These are phyloP conservation scores for Stipa capillata DNA, from an alignment of 176 grass and related monocot species.

Conservation along the genomic window DNA sequence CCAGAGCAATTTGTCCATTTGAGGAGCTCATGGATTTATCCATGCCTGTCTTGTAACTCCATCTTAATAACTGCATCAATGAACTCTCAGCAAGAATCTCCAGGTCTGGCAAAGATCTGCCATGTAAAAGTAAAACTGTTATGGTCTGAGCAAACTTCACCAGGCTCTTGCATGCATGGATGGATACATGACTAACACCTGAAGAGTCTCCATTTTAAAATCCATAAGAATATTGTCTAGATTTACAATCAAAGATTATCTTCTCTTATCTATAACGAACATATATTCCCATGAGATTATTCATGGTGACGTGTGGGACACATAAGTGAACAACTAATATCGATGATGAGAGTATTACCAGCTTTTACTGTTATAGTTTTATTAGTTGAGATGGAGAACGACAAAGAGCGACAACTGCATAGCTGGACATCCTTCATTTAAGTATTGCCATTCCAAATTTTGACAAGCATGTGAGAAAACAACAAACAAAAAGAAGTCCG, in stretches of 20 bases:
- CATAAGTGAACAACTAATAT: neutral
- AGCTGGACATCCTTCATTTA: neutral
- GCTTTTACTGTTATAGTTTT: neutral
- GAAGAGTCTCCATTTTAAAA: constrained; percentile 7
- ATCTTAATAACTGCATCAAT: constrained; percentile 87
- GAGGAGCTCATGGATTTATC: constrained; percentile 73
- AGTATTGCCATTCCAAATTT: neutral
- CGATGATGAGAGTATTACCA: neutral
- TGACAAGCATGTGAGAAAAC: neutral
- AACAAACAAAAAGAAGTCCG: neutral
- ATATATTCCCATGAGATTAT: neutral
- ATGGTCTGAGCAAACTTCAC: constrained; percentile 2
- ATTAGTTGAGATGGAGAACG: neutral
- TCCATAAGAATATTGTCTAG: neutral
- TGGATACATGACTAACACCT: neutral
- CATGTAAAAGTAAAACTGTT: constrained; percentile 23
- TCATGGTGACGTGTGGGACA: neutral
- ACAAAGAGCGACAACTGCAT: neutral
- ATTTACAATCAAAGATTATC: neutral
- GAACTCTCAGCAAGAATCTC: constrained; percentile 51
- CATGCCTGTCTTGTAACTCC: constrained; percentile 98
- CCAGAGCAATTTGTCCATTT: constrained; percentile 80
- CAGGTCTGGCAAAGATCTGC: constrained; percentile 62
- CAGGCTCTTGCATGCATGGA: neutral
- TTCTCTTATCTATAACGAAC: neutral